Evolutionary conservation across 768 basidiomycete species (phyloP).

Genomic region (Podaxis mareebaensis): DNA sequence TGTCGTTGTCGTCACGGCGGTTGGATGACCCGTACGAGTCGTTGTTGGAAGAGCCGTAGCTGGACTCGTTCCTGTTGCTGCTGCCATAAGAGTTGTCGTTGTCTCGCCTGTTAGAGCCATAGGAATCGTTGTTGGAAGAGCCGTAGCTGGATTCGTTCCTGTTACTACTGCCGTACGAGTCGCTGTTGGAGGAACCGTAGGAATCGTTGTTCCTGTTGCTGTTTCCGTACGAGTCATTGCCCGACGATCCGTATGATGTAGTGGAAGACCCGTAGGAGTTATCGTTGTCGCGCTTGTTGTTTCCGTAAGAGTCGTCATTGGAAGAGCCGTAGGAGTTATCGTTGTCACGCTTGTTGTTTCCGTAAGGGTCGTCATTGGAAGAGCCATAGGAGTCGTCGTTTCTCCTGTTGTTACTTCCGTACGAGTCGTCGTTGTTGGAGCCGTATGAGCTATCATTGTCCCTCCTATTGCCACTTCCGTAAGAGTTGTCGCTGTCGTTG

Average conservation of each 20-base stretch:
- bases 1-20: constrained; percentile 22
- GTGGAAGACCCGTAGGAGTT: neutral
- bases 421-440: constrained; percentile 21
- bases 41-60: constrained; percentile 17
- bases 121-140: constrained; percentile 26
- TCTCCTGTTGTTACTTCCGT: constrained; percentile 17
- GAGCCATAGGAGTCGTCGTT: constrained; percentile 17
- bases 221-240: neutral
- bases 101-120: constrained; percentile 16
- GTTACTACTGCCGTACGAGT: constrained; percentile 25
- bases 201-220: constrained; percentile 12
- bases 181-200: neutral
- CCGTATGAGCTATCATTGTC: neutral
- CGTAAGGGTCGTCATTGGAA: constrained; percentile 25
- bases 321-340: constrained; percentile 18
- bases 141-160: constrained; percentile 20
- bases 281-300: constrained; percentile 5
- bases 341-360: constrained; percentile 13
- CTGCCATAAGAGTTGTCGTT: constrained; percentile 26
- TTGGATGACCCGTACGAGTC: constrained; percentile 19
- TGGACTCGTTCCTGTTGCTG: constrained; percentile 21
- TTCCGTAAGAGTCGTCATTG: constrained; percentile 26
- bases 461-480: constrained; percentile 6
- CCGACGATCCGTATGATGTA: neutral
- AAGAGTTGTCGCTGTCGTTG: constrained; percentile 23